Percentiles rank a stretch among this genome's conserved stretches.
Conservation (phyloP, 352 stramenopile species). For the Phytophthora uliginosa region DNA sequence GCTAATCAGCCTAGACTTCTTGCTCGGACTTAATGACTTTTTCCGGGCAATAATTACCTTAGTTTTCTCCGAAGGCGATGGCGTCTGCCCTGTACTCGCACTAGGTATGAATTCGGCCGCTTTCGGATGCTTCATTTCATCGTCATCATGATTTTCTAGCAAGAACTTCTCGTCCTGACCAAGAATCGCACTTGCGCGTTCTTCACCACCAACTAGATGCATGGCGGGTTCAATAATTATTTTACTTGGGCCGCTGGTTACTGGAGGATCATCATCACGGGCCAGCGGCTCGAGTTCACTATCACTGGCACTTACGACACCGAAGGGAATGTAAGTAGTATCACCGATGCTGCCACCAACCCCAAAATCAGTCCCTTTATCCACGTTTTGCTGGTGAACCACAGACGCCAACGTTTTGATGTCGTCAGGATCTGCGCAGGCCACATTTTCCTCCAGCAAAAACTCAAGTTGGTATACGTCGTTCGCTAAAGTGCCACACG, state of each 20-base stretch:
- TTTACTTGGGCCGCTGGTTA: neutral
- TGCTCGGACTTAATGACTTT: slow-evolving; percentile 23
- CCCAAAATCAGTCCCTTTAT: neutral
- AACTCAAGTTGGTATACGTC: neutral
- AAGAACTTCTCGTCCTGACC: neutral
- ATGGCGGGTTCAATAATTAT: neutral
- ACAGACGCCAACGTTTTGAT: neutral
- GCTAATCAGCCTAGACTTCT: slow-evolving; percentile 1
- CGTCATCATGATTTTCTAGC: neutral
- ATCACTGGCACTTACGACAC: too few relatives aligned
- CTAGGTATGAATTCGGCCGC: neutral
- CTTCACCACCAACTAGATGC: neutral
- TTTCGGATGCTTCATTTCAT: neutral
- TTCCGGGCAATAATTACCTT: slow-evolving; percentile 9
- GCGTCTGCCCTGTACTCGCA: neutral
- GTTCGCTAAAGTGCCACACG: neutral
- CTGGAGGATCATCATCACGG: neutral
- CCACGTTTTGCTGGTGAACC: neutral
- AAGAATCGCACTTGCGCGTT: neutral
- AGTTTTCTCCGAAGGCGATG: neutral
- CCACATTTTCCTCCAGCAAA: neutral
- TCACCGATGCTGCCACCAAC: too few relatives aligned
- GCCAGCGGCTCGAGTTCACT: neutral
- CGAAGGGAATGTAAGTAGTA: too few relatives aligned
- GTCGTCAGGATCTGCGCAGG: neutral